Percentiles rank a stretch among this genome's conserved stretches.
phyloP scores from a whole-genome alignment of 441 rosid species.

The Theobroma grandiflorum region DNA sequence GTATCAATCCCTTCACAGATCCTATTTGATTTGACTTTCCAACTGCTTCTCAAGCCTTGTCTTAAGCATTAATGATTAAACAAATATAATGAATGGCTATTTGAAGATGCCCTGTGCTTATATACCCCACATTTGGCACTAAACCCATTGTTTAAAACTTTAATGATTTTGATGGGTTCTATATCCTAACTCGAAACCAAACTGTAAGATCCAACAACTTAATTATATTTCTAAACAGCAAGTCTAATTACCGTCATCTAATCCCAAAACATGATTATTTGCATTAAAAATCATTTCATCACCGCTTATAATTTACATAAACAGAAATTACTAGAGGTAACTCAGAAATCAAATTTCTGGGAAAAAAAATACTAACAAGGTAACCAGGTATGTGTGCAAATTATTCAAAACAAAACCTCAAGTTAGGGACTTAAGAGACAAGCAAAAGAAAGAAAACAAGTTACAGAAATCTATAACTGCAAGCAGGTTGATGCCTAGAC shows the following conservation, averaged over 20 bases:
- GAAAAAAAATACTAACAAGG: not conserved
- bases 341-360: slow-evolving; percentile 13
- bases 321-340: not conserved
- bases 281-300: not conserved
- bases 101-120: not conserved
- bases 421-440: slow-evolving; percentile 1
- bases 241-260: not conserved
- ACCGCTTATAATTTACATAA: not conserved
- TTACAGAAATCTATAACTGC: not conserved
- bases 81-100: not conserved
- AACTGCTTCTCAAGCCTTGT: not conserved
- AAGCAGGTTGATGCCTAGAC: not conserved
- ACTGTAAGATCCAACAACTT: not conserved
- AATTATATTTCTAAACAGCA: not conserved
- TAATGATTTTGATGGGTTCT: not conserved
- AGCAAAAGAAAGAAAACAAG: not conserved
- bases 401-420: not conserved
- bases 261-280: not conserved
- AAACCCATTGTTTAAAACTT: not conserved
- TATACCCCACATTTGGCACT: not conserved
- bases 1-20: not conserved
- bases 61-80: not conserved
- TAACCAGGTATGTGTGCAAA: not conserved
- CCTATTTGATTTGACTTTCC: slow-evolving; percentile 1
- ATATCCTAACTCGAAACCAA: not conserved